phyloP scores from a whole-genome alignment of 352 stramenopile genomes.

The Phytophthora hibernalis region DNA sequence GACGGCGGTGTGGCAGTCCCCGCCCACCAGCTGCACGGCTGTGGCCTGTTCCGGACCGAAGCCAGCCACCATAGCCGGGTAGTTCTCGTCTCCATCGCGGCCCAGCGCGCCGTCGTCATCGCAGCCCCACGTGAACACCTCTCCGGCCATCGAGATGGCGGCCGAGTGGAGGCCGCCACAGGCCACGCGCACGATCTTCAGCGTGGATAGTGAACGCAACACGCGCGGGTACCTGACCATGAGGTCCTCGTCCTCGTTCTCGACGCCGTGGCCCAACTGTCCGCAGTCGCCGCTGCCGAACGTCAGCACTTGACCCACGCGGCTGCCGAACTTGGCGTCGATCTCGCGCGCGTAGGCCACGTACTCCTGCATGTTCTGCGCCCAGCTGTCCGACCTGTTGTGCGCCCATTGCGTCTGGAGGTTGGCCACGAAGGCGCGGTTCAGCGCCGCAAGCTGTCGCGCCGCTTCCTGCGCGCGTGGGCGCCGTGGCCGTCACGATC shows the following conservation, averaged over 20 bases:
- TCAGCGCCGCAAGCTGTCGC: slow-evolving; percentile 70
- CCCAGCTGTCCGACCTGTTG: slow-evolving; percentile 73
- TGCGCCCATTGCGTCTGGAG: slow-evolving; percentile 70
- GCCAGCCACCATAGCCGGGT: slow-evolving; percentile 63
- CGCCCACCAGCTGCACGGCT: slow-evolving; percentile 85
- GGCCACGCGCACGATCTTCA: slow-evolving; percentile 71
- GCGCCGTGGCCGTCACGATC: slow-evolving; percentile 42
- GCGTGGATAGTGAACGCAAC: slow-evolving; percentile 47
- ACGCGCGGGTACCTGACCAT: slow-evolving; percentile 79
- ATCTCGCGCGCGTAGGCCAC: slow-evolving; percentile 72
- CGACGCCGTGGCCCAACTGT: slow-evolving; percentile 92
- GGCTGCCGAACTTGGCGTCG: slow-evolving; percentile 58
- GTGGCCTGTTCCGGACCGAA: slow-evolving; percentile 55
- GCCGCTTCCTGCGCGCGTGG: slow-evolving; percentile 46
- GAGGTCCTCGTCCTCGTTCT: slow-evolving; percentile 84
- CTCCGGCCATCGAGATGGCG: slow-evolving; percentile 83
- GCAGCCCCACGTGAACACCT: slow-evolving; percentile 96
- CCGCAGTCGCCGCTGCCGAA: slow-evolving; percentile 94
- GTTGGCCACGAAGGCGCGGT: slow-evolving; percentile 69
- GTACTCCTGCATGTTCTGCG: slow-evolving; percentile 86
- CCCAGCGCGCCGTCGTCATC: slow-evolving; percentile 93
- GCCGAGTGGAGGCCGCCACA: slow-evolving; percentile 94
- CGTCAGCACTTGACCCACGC: slow-evolving; percentile 62
- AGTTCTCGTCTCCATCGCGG: slow-evolving; percentile 78
- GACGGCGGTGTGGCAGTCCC: slow-evolving; percentile 95